These are phyloP conservation scores for Reticulascus tulasneorum DNA, from an alignment of 2,329 filamentous ascomycete genomes.

Conservation along the genomic window DNA sequence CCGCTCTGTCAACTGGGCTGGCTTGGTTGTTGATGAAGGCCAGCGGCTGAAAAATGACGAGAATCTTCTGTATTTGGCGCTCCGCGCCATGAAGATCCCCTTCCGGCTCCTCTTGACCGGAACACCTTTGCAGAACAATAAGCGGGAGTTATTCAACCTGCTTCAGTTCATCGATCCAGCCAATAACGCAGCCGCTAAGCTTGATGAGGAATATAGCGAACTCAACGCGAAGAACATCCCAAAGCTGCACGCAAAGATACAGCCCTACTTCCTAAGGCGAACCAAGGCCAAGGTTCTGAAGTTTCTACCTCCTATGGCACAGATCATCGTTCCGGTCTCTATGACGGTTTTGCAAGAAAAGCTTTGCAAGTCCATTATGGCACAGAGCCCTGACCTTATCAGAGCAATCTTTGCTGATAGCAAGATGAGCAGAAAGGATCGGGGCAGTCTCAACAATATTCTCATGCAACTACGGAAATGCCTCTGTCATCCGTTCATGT, in stretches of 20 bases:
- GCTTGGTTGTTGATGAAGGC: conserved; percentile 89
- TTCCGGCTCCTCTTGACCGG: conserved; percentile 86
- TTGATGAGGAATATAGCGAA: conserved; percentile 74
- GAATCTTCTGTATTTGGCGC: conserved; percentile 72
- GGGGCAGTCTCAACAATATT: conserved; percentile 86
- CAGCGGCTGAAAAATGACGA: conserved; percentile 93
- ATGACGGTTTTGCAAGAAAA: conserved; percentile 94
- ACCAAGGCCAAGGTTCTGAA: conserved; percentile 90
- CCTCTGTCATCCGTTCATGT: conserved; percentile 93
- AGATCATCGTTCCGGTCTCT: conserved; percentile 92
- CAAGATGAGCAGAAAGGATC: conserved; percentile 65
- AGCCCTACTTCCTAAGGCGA: conserved; percentile 65
- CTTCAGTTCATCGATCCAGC: conserved; percentile 83
- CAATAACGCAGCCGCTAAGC: conserved; percentile 61
- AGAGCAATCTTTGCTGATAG: conserved; percentile 74
- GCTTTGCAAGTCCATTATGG: conserved; percentile 87
- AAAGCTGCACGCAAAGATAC: conserved; percentile 77
- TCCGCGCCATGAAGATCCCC: conserved; percentile 70
- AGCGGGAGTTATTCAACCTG: conserved; percentile 92
- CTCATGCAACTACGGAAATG: conserved; percentile 93
- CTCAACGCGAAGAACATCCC: conserved; percentile 79
- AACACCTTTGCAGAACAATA: conserved; percentile 93
- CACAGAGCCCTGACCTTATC: conserved; percentile 85
- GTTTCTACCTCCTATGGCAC: conserved; percentile 87
- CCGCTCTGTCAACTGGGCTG: conserved; percentile 72